A percentile compares a stretch with the other conserved stretches of the same genome.
Conservation (phyloP, 1,284 basidiomycete species). For the Pseudozyma sp. region DNA sequence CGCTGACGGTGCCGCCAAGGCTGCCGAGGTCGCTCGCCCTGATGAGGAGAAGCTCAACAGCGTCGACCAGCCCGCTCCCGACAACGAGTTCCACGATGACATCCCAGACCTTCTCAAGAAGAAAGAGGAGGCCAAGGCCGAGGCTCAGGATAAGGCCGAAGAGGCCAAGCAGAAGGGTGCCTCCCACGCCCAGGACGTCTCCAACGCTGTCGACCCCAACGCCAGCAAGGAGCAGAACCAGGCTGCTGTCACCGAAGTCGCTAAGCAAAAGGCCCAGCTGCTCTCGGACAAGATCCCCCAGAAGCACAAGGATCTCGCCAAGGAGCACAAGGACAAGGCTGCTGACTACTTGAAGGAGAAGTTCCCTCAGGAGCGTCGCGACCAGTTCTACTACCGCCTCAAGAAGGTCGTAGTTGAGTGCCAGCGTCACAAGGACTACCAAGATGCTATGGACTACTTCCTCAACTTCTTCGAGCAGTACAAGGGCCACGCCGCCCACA, state of each 20-base stretch:
- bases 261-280: constrained; percentile 70
- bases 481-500: constrained; percentile 75
- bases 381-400: constrained; percentile 81
- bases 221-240: constrained; percentile 69
- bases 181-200: constrained; percentile 49
- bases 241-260: constrained; percentile 69
- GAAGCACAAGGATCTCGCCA: constrained; percentile 63
- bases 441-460: constrained; percentile 73
- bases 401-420: constrained; percentile 93
- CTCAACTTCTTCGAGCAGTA: constrained; percentile 74
- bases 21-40: constrained; percentile 80
- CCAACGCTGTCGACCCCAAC: constrained; percentile 61
- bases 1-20: constrained; percentile 80
- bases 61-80: constrained; percentile 76
- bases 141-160: constrained; percentile 54
- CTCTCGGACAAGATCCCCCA: constrained; percentile 67
- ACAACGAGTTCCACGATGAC: constrained; percentile 71
- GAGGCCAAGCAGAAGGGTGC: constrained; percentile 47
- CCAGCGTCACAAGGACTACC: constrained; percentile 91
- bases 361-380: constrained; percentile 86
- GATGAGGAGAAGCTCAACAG: constrained; percentile 75
- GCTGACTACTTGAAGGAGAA: constrained; percentile 78
- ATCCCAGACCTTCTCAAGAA: constrained; percentile 70
- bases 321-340: constrained; percentile 62
- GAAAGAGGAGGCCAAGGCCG: constrained; percentile 61